Evolutionary conservation across 768 basidiomycete genomes (phyloP).

Genomic region (Auriculariales sp.): DNA sequence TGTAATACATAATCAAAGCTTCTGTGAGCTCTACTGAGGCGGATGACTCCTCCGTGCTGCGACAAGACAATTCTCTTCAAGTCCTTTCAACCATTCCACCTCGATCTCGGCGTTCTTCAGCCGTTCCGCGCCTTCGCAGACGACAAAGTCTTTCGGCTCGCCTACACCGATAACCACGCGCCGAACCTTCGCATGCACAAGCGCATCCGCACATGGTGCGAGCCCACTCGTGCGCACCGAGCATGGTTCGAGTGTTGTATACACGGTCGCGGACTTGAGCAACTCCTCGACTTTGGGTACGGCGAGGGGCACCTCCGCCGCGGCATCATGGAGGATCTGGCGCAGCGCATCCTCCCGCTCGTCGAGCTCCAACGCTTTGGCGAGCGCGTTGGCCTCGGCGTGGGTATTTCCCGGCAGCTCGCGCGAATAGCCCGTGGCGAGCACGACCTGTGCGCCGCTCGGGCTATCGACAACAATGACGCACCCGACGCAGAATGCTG

Average conservation of each 20-base stretch:
- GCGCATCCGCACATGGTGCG: constrained; percentile 69
- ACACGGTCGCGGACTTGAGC: constrained; percentile 52
- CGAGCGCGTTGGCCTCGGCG: constrained; percentile 87
- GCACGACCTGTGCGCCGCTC: constrained; percentile 28
- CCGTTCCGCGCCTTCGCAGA: constrained; percentile 73
- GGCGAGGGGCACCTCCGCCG: constrained; percentile 11
- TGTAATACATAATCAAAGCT: too few species aligned
- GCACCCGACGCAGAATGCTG: constrained; percentile 89
- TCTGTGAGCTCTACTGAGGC: too few species aligned
- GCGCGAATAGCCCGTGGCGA: constrained; percentile 78
- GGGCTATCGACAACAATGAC: constrained; percentile 43
- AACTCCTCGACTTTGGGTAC: constrained; percentile 29
- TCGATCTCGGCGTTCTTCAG: constrained; percentile 58
- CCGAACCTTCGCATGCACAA: constrained; percentile 54
- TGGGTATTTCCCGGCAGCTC: constrained; percentile 92
- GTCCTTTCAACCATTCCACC: constrained; percentile 55
- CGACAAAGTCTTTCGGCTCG: constrained; percentile 90
- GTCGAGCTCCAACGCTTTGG: constrained; percentile 45
- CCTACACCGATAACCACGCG: constrained; percentile 79
- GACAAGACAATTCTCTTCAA: constrained; percentile 68
- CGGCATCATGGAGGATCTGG: constrained; percentile 25
- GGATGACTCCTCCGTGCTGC: constrained; percentile 60
- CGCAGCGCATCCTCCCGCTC: constrained; percentile 19
- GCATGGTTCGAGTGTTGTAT: constrained; percentile 96
- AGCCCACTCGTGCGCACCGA: constrained; percentile 80